Base-by-base conservation (phyloP, 2,329 filamentous ascomycete genomes). In the Coniochaeta prunicola region DNA sequence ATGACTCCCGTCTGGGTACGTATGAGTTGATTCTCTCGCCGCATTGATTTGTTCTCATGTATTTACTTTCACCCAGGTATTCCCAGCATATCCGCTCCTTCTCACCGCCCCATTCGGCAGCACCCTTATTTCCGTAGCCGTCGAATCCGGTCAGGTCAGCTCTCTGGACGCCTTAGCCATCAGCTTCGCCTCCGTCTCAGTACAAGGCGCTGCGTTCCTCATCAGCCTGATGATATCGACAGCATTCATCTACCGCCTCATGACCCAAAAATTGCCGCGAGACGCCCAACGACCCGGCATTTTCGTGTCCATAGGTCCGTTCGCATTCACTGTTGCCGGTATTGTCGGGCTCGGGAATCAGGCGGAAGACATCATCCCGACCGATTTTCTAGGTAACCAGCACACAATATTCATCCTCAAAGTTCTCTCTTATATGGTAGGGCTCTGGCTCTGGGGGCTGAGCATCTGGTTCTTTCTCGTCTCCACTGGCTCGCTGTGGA, bases 1-100 rank as follows among this genome's bases (percentile, higher is more conserved):
- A 94, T 96, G 91, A 94, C 90, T 0, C 90, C 90, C 0, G 85
- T 91, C 19, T 94, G 90, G 90, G 91, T n/a, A n/a, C n/a, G n/a
- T n/a, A n/a, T n/a, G n/a, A n/a, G n/a, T n/a, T n/a, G n/a, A n/a
- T n/a, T n/a, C n/a, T n/a, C n/a, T n/a, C n/a, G n/a, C n/a, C n/a
- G n/a, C n/a, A n/a, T n/a, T n/a, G n/a, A n/a, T n/a, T n/a, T n/a
- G n/a, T n/a, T n/a, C n/a, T n/a, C n/a, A n/a, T n/a, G n/a, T n/a
- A n/a, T n/a, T n/a, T n/a, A n/a, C n/a, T n/a, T n/a, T n/a, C n/a
- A n/a, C n/a, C n/a, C n/a, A n/a, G n/a, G n/a, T 93, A 58, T 94
- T 94, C 64, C 91, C 90, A 0, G 90, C 88, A 0, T 96, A 96
- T 63, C 90, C 91, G 0, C 78, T 94, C 24, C 80, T 96, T 3